phyloP scores from a whole-genome alignment of 768 basidiomycete species.

The Hypsizygus marmoreus region DNA sequence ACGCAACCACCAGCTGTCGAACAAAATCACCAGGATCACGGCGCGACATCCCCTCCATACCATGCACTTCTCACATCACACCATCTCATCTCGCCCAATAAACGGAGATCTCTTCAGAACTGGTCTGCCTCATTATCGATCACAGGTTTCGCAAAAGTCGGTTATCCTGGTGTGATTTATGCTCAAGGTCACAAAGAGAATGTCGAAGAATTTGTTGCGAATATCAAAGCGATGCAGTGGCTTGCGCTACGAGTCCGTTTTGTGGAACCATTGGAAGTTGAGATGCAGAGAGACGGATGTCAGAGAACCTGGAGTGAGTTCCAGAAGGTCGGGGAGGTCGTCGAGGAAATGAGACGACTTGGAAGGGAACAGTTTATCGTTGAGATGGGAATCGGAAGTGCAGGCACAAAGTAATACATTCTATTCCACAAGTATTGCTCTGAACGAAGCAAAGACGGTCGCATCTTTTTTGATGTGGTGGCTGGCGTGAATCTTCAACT shows the following conservation, averaged over 20 bases:
- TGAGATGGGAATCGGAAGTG: conserved; percentile 67
- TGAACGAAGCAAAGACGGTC: too few species aligned
- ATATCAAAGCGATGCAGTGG: conserved; percentile 80
- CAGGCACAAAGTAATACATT: conserved; percentile 17
- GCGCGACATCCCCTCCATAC: conserved; percentile 26
- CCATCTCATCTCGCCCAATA: conserved; percentile 65
- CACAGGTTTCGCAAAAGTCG: conserved; percentile 71
- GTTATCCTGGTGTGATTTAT: conserved; percentile 77
- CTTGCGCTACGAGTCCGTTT: conserved; percentile 67
- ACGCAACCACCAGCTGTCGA: neutral
- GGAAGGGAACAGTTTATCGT: conserved; percentile 58
- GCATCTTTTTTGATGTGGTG: too few species aligned
- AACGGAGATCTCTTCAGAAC: conserved; percentile 56
- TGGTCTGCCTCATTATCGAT: conserved; percentile 59
- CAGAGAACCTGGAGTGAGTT: conserved; percentile 58
- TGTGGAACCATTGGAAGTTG: conserved; percentile 42
- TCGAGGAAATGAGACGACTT: conserved; percentile 63
- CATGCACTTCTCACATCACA: conserved; percentile 76
- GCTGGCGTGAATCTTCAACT: too few species aligned
- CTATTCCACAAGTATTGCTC: too few species aligned
- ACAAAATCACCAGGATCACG: neutral
- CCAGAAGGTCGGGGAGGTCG: conserved; percentile 68
- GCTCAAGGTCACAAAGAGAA: conserved; percentile 54
- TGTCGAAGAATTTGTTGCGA: conserved; percentile 64
- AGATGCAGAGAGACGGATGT: conserved; percentile 2